A percentile compares a stretch with the other conserved stretches of the same genome.
Conservation (phyloP, 2,329 filamentous ascomycete species). For the Fusarium secorum region DNA sequence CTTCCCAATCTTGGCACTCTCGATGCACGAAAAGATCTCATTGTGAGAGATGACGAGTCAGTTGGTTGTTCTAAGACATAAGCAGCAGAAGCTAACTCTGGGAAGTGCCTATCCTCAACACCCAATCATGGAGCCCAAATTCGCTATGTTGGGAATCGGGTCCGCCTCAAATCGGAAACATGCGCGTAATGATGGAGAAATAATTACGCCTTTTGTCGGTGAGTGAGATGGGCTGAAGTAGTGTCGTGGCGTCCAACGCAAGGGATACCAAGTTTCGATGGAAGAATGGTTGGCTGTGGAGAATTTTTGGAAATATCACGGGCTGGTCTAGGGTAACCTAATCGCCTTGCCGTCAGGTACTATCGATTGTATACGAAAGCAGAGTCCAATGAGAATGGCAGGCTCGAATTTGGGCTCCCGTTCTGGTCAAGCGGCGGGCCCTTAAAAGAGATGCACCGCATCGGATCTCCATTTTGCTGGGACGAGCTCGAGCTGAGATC, state of each 20-base stretch:
- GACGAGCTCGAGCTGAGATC: slow-evolving; percentile 18
- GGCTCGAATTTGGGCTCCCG: neutral
- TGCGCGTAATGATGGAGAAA: slow-evolving; percentile 4
- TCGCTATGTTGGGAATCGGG: neutral
- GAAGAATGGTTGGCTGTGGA: slow-evolving; percentile 24
- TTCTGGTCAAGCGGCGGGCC: slow-evolving; percentile 29
- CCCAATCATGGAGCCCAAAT: neutral
- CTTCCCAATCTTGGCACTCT: slow-evolving; percentile 15
- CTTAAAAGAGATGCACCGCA: slow-evolving; percentile 22
- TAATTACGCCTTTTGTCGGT: slow-evolving; percentile 7
- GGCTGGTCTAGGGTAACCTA: slow-evolving; percentile 26
- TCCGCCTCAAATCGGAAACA: neutral
- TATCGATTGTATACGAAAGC: slow-evolving; percentile 7
- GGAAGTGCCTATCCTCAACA: neutral
- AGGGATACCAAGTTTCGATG: slow-evolving; percentile 21
- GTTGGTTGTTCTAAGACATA: slow-evolving; percentile 1
- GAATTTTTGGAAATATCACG: slow-evolving; percentile 12
- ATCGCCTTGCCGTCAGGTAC: slow-evolving; percentile 14
- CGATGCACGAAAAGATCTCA: slow-evolving; percentile 34
- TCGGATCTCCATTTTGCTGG: slow-evolving; percentile 22
- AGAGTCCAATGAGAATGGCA: slow-evolving; percentile 4
- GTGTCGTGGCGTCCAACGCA: slow-evolving; percentile 24
- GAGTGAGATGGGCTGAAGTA: slow-evolving; percentile 15
- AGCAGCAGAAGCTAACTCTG: slow-evolving; percentile 4
- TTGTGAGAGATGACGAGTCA: slow-evolving; percentile 20